Percentiles rank a stretch among this genome's conserved stretches.
phyloP scores from a whole-genome alignment of 176 grass and related monocot genomes.

The Lolium perenne region DNA sequence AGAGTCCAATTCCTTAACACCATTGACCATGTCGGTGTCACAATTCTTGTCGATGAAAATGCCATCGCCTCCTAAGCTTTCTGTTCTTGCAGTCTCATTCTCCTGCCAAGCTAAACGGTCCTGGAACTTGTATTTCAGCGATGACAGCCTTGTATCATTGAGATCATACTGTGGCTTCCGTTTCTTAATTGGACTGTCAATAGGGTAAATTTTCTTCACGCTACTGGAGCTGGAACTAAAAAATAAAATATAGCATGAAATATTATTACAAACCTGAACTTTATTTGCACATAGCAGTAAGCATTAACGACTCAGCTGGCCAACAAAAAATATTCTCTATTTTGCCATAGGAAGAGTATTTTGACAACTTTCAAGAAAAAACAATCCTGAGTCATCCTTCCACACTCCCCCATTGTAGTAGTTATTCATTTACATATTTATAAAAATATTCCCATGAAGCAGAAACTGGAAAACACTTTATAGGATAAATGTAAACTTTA shows the following conservation, averaged over 20 bases:
- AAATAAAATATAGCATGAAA: not conserved
- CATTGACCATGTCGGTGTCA: slow-evolving; percentile 39
- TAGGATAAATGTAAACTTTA: not conserved
- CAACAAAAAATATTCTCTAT: not conserved
- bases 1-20: slow-evolving; percentile 48
- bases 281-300: slow-evolving; percentile 17
- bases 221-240: slow-evolving; percentile 46
- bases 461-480: slow-evolving; percentile 7
- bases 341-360: not conserved
- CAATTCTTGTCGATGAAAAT: slow-evolving; percentile 45
- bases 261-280: slow-evolving; percentile 31
- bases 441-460: not conserved
- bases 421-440: not conserved
- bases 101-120: slow-evolving; percentile 39
- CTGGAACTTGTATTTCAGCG: slow-evolving; percentile 68
- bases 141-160: slow-evolving; percentile 46
- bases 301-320: slow-evolving; percentile 4
- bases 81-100: slow-evolving; percentile 41
- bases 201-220: slow-evolving; percentile 36
- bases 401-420: not conserved
- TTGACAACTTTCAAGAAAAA: slow-evolving; percentile 27
- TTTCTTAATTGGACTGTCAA: slow-evolving; percentile 59
- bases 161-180: slow-evolving; percentile 66
- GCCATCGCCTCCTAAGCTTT: slow-evolving; percentile 38
- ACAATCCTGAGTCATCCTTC: not conserved